Base-by-base conservation (phyloP, 345 rosid species). In the Gossypium arboreum region DNA sequence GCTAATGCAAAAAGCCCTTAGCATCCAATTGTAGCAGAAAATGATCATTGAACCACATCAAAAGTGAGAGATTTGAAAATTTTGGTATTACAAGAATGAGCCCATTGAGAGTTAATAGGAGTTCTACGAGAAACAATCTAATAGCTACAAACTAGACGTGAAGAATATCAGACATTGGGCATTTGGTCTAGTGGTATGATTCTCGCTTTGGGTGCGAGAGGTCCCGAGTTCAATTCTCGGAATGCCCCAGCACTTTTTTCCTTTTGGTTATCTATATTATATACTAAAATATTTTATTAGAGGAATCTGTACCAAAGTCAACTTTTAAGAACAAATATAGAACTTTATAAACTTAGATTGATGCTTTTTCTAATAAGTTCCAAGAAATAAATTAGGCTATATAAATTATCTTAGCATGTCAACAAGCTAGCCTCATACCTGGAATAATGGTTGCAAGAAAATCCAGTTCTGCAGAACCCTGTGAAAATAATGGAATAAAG, bases 151-250 rank as follows among this genome's bases (percentile, higher is more conserved):
- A 1, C 9, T 2, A 12, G 29, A 44, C 27, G 59, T 25, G 20
- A 61, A 22, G 0, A 13, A 18, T 5, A 54, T 54, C 2, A 41
- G 22, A 41, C 9, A 15, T 6, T 0, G 81, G 90, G 88, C 89
- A 88, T 86, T 86, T 34, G 41, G 41, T 34, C 41, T 34, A 34
- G 91, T 90, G 90, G 94, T 84, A 89, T 87, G 92, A 89, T 91
- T 89, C 92, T 90, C 79, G 90, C 91, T 94, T 88, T 86, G 90
- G 92, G 93, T 87, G 93, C 83, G 82, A 94, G 90, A 90, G 89
- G 86, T 90, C 90, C 86, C 78, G 85, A 91, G 91, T 86, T 84
- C 73, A 91, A 88, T 91, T 88, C 90, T 85, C 84, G 82, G 87
- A 87, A 87, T 81, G 86, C 87, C 92, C 88, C 7, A 51, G 4